These are phyloP conservation scores for Aspergillus pseudotamarii DNA, from an alignment of 2,329 filamentous ascomycete species.

Conservation along the genomic window DNA sequence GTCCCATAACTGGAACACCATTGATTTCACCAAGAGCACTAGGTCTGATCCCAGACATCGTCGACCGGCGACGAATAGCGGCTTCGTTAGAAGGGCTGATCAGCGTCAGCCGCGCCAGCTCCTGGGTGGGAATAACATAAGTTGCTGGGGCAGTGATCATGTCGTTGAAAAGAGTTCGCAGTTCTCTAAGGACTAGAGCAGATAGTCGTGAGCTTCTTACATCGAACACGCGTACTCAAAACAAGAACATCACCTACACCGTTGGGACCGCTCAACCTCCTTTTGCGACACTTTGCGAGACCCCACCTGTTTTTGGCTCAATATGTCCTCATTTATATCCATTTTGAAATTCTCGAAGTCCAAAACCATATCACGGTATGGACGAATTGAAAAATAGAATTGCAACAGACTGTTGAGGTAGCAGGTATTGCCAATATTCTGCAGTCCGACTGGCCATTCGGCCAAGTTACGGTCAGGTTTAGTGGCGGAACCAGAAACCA, in stretches of 20 bases:
- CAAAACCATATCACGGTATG: slow-evolving; percentile 78
- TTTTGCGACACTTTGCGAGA: slow-evolving; percentile 65
- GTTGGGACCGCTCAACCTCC: slow-evolving; percentile 65
- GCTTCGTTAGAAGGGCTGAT: slow-evolving; percentile 61
- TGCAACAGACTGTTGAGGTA: slow-evolving; percentile 97
- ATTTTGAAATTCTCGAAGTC: slow-evolving; percentile 73
- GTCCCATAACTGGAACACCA: slow-evolving; percentile 50
- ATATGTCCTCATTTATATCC: slow-evolving; percentile 63
- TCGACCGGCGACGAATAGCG: slow-evolving; percentile 52
- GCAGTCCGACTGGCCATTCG: slow-evolving; percentile 78
- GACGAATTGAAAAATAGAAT: slow-evolving; percentile 87
- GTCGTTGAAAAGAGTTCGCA: slow-evolving; percentile 69
- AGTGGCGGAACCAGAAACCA: slow-evolving; percentile 34
- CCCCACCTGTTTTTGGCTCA: slow-evolving; percentile 73
- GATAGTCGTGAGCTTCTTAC: slow-evolving; percentile 6
- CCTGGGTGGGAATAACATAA: slow-evolving; percentile 71
- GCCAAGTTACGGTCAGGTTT: slow-evolving; percentile 39
- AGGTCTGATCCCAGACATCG: slow-evolving; percentile 37
- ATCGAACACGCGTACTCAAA: background rate
- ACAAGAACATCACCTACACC: slow-evolving; percentile 62
- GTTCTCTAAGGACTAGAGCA: slow-evolving; percentile 69
- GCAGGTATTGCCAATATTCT: slow-evolving; percentile 96
- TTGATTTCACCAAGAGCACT: slow-evolving; percentile 46
- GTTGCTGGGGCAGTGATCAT: slow-evolving; percentile 66
- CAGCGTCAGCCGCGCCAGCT: slow-evolving; percentile 78